Base-by-base conservation (phyloP, 768 basidiomycete genomes). In the Leccinum variicolor region DNA sequence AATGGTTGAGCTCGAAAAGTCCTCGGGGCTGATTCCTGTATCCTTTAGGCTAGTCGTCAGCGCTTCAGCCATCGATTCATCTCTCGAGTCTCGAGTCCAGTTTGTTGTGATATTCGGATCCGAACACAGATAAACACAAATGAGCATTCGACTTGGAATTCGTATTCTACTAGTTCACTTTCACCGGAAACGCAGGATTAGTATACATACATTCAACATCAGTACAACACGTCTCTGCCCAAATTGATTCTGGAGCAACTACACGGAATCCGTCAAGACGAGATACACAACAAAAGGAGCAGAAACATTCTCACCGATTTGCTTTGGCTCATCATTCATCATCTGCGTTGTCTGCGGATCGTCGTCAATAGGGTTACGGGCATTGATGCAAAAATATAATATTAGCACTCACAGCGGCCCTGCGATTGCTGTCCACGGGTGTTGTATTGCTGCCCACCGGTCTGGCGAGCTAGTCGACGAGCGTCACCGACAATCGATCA, bases 321-420 rank as follows among this genome's bases (percentile, higher is more conserved):
- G 0, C 58, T 72, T 36, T 80, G 65, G 76, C 86, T 74, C 53
- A 94, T 64, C 11, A 80, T 67, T 9, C 17, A 56, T 87, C 81
- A 9, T 85, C 77, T 19, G 86, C 70, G 70, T 92, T 69, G 69
- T 86, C 91, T 91, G 26, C 21, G 48, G 3, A 11, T 55, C 31
- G 50, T 57, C 36, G 57, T 52, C 36, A 39, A 39, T 39, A 10
- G 19, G 23, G 21, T 15, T 60, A 60, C 36, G 52, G 61, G 50
- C 60, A 56, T 45, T 34, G 58, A 48, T 8, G 23, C 14, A 41
- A 48, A 57, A 39, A 8, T 13, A 8, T 14, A 34, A 14, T 17
- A n/a, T 4, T 46, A 28, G 36, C 49, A 64, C 67, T 59, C 65
- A 68, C 67, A 65, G 28, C 67, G 62, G 33, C 65, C 66, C 36